Percentiles rank a stretch among this genome's conserved stretches.
phyloP scores from a whole-genome alignment of 192 early-diverging fungal genomes.

The Backusella mclennaniae region DNA sequence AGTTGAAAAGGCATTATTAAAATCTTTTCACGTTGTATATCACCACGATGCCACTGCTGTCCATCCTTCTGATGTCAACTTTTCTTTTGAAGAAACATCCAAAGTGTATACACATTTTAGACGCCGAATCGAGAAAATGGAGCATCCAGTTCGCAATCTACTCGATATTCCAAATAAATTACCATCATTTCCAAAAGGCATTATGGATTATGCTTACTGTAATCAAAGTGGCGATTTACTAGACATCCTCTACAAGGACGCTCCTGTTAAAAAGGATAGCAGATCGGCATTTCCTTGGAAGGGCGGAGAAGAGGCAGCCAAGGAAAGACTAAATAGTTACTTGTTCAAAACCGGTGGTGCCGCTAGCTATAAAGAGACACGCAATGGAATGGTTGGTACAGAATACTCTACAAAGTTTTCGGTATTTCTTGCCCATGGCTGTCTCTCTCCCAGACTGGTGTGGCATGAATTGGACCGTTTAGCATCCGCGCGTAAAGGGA shows the following conservation, averaged over 20 bases:
- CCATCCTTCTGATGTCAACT: slow-evolving; percentile 16
- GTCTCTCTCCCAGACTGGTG: slow-evolving; percentile 21
- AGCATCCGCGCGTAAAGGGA: slow-evolving; percentile 1
- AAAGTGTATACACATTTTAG: slow-evolving; percentile 37
- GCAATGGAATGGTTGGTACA: slow-evolving; percentile 40
- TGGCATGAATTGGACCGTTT: slow-evolving; percentile 9
- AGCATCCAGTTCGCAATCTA: slow-evolving; percentile 2
- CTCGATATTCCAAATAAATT: neutral
- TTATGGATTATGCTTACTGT: neutral
- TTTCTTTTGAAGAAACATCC: slow-evolving; percentile 20
- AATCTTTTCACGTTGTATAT: neutral
- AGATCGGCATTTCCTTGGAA: slow-evolving; percentile 34
- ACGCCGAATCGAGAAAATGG: slow-evolving; percentile 31
- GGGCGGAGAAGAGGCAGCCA: slow-evolving; percentile 32
- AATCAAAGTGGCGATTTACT: neutral
- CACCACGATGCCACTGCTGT: slow-evolving; percentile 11
- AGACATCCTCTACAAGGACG: neutral
- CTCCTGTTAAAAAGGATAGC: neutral
- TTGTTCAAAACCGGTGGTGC: slow-evolving; percentile 21
- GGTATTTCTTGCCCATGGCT: slow-evolving; percentile 22
- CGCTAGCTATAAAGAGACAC: slow-evolving; percentile 35
- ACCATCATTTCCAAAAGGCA: neutral
- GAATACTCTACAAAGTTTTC: slow-evolving; percentile 45
- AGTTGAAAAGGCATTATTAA: neutral
- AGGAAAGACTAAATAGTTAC: slow-evolving; percentile 32